Base-by-base conservation (phyloP, 352 stramenopile species). In the Globisporangium nodosum region DNA sequence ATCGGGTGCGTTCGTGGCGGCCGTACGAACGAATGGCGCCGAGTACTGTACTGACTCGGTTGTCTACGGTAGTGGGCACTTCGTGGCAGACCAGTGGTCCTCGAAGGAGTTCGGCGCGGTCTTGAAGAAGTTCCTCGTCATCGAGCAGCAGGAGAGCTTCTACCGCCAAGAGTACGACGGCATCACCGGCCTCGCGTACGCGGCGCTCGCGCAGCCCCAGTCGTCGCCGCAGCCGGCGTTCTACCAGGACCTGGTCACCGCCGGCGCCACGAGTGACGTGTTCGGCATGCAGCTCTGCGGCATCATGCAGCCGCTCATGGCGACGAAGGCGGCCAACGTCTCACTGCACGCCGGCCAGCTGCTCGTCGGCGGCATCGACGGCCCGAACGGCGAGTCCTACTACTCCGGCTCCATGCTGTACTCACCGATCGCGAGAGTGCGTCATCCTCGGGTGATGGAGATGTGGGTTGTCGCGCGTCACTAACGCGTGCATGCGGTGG, bases 281-380 rank as follows among this genome's bases (percentile, higher is more conserved):
- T 92, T 94, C 52, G 76, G 80, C 1, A 85, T 94, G 70, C 70
- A 84, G 56, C 63, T 94, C 8, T 94, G 85, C 54, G 85, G 85
- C 9, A 81, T 85, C 51, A 84, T 92, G 73, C 85, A 94, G 60
- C 73, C 81, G 3, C 54, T 90, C 66, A 57, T 85, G 49, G 58
- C 66, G 42, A 65, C 64, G 1, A 63, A 58, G 50, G 64, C 56
- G 33, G 75, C 65, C 18, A 67, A 77, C 54, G 77, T 80, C 61
- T 76, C 81, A 39, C 59, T 75, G 16, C 81, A 88, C 64, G 76
- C 78, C 7, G 81, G 80, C 6, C 73, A 87, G 39, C 61, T 91
- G 35, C 47, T 90, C 27, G 67, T 94, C 49, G 85, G 85, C 2
- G 85, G 85, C 15, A 83, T 65, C 6, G 68, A 86, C 66, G 75